A percentile compares a stretch with the other conserved stretches of the same genome.
Evolutionary conservation across 2,329 filamentous ascomycete genomes (phyloP).

Genomic region (Rhynchosporium graminicola): DNA sequence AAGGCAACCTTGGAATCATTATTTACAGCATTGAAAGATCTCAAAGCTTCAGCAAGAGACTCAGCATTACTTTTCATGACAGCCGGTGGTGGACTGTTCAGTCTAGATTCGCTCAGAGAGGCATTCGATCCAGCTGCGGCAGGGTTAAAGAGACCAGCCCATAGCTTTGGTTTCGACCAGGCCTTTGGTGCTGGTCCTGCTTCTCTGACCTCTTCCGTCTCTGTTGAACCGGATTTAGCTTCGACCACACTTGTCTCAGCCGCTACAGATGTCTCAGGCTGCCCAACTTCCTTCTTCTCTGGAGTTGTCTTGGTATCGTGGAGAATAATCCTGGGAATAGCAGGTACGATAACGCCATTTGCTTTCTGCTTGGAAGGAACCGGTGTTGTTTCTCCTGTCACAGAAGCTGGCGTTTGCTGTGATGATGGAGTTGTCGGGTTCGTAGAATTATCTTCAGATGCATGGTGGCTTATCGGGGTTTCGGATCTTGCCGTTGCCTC

Average conservation of each 20-base stretch:
- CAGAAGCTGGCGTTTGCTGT: conserved; percentile 25
- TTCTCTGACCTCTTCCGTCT: conserved; percentile 39
- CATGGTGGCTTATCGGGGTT: conserved; percentile 45
- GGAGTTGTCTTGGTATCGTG: conserved; percentile 23
- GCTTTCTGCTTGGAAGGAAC: conserved; percentile 41
- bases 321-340: conserved; percentile 44
- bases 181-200: conserved; percentile 45
- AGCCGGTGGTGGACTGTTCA: conserved; percentile 42
- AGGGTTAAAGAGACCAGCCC: conserved; percentile 67
- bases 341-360: conserved; percentile 49
- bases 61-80: conserved; percentile 51
- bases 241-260: conserved; percentile 19
- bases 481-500: conserved; percentile 47
- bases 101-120: conserved; percentile 38
- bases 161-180: conserved; percentile 57
- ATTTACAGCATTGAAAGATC: conserved; percentile 64
- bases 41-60: conserved; percentile 76
- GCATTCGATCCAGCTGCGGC: conserved; percentile 44
- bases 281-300: conserved; percentile 22
- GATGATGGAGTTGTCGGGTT: conserved; percentile 57
- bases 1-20: conserved; percentile 69
- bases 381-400: conserved; percentile 33
- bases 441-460: conserved; percentile 47
- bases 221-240: background rate
- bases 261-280: conserved; percentile 19